Conservation (phyloP, 257 asterid genomes). For the Cruciata laevipes region DNA sequence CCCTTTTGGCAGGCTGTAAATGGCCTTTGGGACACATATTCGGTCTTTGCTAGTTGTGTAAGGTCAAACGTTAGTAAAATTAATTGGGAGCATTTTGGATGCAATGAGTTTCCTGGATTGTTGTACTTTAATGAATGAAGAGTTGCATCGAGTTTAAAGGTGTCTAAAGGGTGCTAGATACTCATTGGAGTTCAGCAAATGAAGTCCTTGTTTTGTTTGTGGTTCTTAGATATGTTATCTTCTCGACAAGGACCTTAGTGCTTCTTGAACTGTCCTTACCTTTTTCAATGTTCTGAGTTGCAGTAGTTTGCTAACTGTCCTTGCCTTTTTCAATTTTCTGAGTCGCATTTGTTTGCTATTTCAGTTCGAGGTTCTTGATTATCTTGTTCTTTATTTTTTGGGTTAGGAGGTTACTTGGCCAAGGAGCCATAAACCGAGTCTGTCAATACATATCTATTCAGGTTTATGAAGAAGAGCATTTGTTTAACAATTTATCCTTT, state of each 20-base stretch:
- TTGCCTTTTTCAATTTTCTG: too few species aligned
- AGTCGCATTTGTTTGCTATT: too few species aligned
- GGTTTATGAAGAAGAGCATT: too few species aligned
- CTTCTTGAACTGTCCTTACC: conserved; percentile 3
- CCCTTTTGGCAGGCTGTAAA: conserved; percentile 59
- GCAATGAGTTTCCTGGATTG: conserved; percentile 32
- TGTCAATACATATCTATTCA: too few species aligned
- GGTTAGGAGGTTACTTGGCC: too few species aligned
- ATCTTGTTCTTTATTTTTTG: conserved; percentile 5
- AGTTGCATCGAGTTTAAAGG: too few species aligned
- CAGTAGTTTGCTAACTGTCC: too few species aligned
- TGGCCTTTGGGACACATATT: conserved; percentile 53
- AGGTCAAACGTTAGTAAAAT: conserved; percentile 30
- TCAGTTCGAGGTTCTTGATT: conserved; percentile 14
- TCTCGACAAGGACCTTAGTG: conserved; percentile 17
- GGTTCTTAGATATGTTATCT: conserved; percentile 22
- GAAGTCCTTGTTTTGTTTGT: conserved; percentile 28
- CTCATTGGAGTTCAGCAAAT: conserved; percentile 21
- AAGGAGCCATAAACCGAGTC: too few species aligned
- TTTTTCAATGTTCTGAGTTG: too few species aligned
- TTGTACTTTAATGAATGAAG: conserved; percentile 25
- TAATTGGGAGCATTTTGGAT: conserved; percentile 44
- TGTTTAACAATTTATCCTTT: too few species aligned
- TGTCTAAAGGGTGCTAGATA: too few species aligned
- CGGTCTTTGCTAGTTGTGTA: conserved; percentile 53